Base-by-base conservation (phyloP, 2,329 filamentous ascomycete genomes). In the Sclerotinia sclerotiorum region DNA sequence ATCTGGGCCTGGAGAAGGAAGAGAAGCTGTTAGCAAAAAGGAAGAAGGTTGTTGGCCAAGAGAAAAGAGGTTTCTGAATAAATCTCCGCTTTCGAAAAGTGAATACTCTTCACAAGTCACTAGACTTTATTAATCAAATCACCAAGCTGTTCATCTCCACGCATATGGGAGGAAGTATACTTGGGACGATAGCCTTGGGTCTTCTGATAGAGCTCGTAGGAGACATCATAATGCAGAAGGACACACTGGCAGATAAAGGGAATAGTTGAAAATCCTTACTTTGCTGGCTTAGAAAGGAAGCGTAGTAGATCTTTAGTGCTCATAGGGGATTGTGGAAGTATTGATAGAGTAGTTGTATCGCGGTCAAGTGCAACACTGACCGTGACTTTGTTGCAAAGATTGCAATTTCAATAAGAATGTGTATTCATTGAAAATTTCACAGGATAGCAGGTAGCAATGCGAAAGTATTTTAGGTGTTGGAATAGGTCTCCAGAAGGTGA, bases 211-310 rank as follows among this genome's bases (percentile, higher is more conserved):
- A 29, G 32, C 29, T n/a, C 24, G 54, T 51, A 10, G 19, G 29
- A 57, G 35, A 51, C 39, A 21, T 52, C 39, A n/a, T 8, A 24
- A 51, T 4, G 44, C 32, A 21, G 13, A 49, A 17, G 42, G 21
- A 39, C 24, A 6, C 21, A 21, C 32, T 44, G 5, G 39, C n/a
- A 60, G 49, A 54, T n/a, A 21, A 44, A 13, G 51, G 15, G 35
- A 42, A 15, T 10, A 27, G 46, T 64, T 49, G 35, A 61, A 46
- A 32, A 68, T 54, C 83, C 91, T 79, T 83, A 97, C 93, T 97
- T 97, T 81, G 92, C 92, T 79, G 93, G 93, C 85, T 95, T 95
- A 79, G 92, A 96, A 77, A 97, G 88, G 84, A 96, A 95, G 83
- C 93, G 91, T 79, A 97, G 88, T 78, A 96, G 88, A 82, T 96